Evolutionary conservation across 2,329 filamentous ascomycete genomes (phyloP).

Genomic region (Colletotrichum australisinense): DNA sequence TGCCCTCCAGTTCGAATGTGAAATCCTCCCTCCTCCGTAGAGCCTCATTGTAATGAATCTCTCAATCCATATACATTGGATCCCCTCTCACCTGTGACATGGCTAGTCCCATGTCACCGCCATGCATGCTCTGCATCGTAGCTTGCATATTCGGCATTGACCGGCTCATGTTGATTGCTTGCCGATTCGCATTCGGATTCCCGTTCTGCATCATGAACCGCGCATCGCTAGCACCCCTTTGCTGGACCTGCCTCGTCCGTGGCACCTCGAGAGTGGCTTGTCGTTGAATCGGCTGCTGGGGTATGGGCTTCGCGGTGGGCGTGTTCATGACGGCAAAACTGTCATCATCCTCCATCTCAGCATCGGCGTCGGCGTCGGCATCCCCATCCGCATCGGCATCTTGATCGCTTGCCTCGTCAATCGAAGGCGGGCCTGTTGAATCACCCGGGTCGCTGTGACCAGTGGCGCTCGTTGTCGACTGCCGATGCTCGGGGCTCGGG

Average conservation of each 20-base stretch:
- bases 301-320: conserved; percentile 48
- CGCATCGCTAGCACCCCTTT: conserved; percentile 45
- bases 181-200: conserved; percentile 48
- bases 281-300: conserved; percentile 51
- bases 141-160: conserved; percentile 60
- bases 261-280: conserved; percentile 57
- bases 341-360: conserved; percentile 70
- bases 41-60: not conserved
- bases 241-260: conserved; percentile 51
- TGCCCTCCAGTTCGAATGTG: conserved; percentile 3
- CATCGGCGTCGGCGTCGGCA: conserved; percentile 54
- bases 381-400: conserved; percentile 51
- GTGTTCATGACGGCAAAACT: conserved; percentile 63
- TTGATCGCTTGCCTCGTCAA: conserved; percentile 60
- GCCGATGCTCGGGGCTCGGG: conserved; percentile 37
- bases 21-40: not conserved
- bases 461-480: conserved; percentile 50
- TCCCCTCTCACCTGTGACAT: conserved; percentile 60
- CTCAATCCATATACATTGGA: conserved; percentile 64
- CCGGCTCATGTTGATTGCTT: conserved; percentile 53
- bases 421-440: conserved; percentile 49
- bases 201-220: conserved; percentile 58
- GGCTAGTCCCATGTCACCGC: conserved; percentile 56
- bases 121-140: conserved; percentile 54
- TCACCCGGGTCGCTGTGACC: conserved; percentile 48